Evolutionary conservation across 2,329 filamentous ascomycete genomes (phyloP).

Genomic region (Aspergillus hiratsukae): DNA sequence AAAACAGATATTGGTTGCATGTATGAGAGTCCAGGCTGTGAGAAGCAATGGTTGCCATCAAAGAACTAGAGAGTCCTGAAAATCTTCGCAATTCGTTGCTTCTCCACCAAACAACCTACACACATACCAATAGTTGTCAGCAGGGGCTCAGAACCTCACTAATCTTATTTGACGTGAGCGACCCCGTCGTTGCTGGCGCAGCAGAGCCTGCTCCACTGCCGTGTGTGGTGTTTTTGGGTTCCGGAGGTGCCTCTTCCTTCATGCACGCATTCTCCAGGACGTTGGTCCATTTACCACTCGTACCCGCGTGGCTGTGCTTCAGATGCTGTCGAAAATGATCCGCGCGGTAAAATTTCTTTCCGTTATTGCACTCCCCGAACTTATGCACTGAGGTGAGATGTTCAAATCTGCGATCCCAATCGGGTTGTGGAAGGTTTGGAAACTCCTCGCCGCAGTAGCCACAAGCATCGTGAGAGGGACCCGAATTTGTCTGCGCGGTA

Average conservation of each 20-base stretch:
- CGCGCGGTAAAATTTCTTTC: conserved; percentile 95
- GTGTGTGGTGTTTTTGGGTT: conserved; percentile 17
- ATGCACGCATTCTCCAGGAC: conserved; percentile 96
- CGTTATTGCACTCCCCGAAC: conserved; percentile 95
- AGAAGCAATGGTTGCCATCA: background rate
- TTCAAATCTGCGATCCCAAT: conserved; percentile 82
- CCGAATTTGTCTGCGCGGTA: conserved; percentile 30
- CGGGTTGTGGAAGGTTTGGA: conserved; percentile 64
- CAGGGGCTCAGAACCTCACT: conserved; percentile 27
- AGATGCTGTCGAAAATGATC: conserved; percentile 98
- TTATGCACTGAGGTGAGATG: conserved; percentile 92
- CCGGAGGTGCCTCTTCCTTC: conserved; percentile 64
- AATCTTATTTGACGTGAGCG: conserved; percentile 25
- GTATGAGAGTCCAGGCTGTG: background rate
- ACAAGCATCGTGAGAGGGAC: conserved; percentile 63
- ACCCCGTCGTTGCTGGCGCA: conserved; percentile 7
- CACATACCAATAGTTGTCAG: conserved; percentile 15
- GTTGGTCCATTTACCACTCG: conserved; percentile 98
- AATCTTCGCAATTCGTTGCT: background rate
- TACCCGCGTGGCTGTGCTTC: conserved; percentile 94
- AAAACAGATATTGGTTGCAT: background rate
- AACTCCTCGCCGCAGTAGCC: conserved; percentile 97
- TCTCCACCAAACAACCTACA: background rate
- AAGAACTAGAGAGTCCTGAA: background rate
- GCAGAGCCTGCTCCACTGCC: conserved; percentile 6